A percentile compares a stretch with the other conserved stretches of the same genome.
phyloP scores from a whole-genome alignment of 371 early-diverging fungal species.

The Syncephalastrum sp. region DNA sequence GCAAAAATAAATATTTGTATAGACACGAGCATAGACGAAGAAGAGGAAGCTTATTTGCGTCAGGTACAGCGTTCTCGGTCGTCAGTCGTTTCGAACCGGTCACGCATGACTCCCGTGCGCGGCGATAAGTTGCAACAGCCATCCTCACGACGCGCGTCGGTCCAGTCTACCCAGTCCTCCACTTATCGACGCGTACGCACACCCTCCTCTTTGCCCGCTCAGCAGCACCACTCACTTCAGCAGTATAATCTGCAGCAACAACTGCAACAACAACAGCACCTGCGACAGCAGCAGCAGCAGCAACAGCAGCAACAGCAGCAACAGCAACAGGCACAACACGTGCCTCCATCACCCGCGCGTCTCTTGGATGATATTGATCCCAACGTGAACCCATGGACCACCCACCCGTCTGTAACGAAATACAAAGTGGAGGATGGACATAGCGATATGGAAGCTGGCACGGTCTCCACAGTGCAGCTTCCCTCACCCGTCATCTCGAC shows the following conservation, averaged over 20 bases:
- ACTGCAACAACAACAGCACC: not conserved
- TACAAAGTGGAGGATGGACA: slow-evolving; percentile 19
- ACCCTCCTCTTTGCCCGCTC: not conserved
- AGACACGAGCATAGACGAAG: slow-evolving; percentile 13
- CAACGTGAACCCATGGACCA: slow-evolving; percentile 37
- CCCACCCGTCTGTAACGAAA: slow-evolving; percentile 20
- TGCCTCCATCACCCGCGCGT: not conserved
- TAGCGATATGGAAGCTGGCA: slow-evolving; percentile 11
- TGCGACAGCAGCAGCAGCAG: not conserved
- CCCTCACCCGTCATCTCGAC: slow-evolving; percentile 15
- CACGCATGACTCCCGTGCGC: no score
- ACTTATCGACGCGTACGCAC: no score
- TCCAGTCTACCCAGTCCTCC: no score
- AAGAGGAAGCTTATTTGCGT: slow-evolving; percentile 17
- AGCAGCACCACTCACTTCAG: not conserved
- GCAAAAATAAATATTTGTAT: no score
- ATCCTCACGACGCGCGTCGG: slow-evolving; percentile 1
- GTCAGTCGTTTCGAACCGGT: no score
- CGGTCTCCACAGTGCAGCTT: slow-evolving; percentile 3
- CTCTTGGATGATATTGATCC: slow-evolving; percentile 15
- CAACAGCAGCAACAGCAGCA: slow-evolving; percentile 1
- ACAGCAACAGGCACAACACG: not conserved
- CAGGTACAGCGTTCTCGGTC: slow-evolving; percentile 9
- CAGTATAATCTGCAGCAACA: slow-evolving; percentile 3
- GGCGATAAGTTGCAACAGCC: not conserved